Evolutionary conservation across 768 basidiomycete genomes (phyloP).

Genomic region (Hypholoma fasciculare): DNA sequence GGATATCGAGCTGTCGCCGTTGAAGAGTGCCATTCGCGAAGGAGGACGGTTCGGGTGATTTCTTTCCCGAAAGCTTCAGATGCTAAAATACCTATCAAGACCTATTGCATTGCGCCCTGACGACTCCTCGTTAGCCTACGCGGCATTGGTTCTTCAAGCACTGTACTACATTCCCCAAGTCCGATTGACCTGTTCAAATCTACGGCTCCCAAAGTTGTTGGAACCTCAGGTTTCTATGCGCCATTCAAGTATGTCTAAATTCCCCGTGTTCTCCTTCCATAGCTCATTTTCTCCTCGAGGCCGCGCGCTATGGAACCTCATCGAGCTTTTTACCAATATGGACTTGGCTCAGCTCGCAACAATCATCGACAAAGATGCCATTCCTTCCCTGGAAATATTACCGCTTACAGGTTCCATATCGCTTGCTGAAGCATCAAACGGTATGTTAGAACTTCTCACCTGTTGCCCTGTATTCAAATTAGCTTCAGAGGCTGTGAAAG

Average conservation of each 20-base stretch:
- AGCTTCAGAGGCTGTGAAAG: constrained; percentile 48
- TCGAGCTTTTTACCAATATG: constrained; percentile 70
- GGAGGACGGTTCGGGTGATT: constrained; percentile 50
- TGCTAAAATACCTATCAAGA: constrained; percentile 31
- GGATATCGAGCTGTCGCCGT: constrained; percentile 48
- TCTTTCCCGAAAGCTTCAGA: not conserved
- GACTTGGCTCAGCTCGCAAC: constrained; percentile 62
- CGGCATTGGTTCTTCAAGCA: constrained; percentile 63
- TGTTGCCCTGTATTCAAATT: not conserved
- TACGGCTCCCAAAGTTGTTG: constrained; percentile 30
- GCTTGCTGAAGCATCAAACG: constrained; percentile 22
- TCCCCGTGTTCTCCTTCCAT: not conserved
- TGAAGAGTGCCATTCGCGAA: constrained; percentile 54
- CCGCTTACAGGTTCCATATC: constrained; percentile 32
- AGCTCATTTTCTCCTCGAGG: constrained; percentile 29
- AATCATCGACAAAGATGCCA: constrained; percentile 51
- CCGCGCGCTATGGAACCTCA: constrained; percentile 51
- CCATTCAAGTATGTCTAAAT: constrained; percentile 26
- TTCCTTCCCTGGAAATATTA: constrained; percentile 46
- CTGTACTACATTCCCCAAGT: constrained; percentile 75
- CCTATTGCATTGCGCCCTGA: constrained; percentile 71
- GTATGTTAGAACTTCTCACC: constrained; percentile 7
- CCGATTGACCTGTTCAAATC: constrained; percentile 38
- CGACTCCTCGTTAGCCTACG: constrained; percentile 49
- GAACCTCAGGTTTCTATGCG: constrained; percentile 19